A percentile compares a stretch with the other conserved stretches of the same genome.
These are phyloP conservation scores for Pichia cactophila DNA, from an alignment of 1,139 yeast genomes.

Conservation along the genomic window DNA sequence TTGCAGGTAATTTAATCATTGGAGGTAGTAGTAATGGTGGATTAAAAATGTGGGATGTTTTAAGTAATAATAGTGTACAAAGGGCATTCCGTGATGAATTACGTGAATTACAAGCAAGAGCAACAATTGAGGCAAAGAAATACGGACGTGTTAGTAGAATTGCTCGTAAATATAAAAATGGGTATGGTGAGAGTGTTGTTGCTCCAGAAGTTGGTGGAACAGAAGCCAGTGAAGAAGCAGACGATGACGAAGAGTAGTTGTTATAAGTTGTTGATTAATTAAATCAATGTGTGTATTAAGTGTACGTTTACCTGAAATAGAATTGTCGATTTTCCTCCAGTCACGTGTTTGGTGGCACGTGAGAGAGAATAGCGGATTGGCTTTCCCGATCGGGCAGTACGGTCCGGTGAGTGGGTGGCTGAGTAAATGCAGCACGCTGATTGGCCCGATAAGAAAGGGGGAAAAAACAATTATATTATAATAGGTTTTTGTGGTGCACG, in stretches of 20 bases:
- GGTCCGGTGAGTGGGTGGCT: neutral
- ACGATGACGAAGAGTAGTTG: slow-evolving; percentile 26
- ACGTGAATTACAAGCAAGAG: slow-evolving; percentile 43
- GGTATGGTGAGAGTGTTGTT: slow-evolving; percentile 46
- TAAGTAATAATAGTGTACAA: slow-evolving; percentile 75
- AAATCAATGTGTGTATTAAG: too few species aligned
- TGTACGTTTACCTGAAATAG: too few species aligned
- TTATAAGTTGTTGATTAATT: neutral
- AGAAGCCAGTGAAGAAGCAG: slow-evolving; percentile 52
- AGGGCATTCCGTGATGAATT: slow-evolving; percentile 56
- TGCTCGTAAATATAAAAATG: slow-evolving; percentile 58
- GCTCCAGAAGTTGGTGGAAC: slow-evolving; percentile 54
- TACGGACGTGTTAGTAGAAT: slow-evolving; percentile 62
- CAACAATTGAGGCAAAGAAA: slow-evolving; percentile 48
- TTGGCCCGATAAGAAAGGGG: neutral
- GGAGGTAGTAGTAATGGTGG: slow-evolving; percentile 71
- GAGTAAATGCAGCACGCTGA: neutral
- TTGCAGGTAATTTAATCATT: slow-evolving; percentile 72
- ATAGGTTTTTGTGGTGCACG: too few species aligned
- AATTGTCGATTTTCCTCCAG: too few species aligned
- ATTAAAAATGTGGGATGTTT: slow-evolving; percentile 87
- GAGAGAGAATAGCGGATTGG: too few species aligned
- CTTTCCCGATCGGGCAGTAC: too few species aligned
- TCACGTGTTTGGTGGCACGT: too few species aligned
- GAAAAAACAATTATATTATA: too few species aligned